Evolutionary conservation across 208 protist species (phyloP), one percentile per base, ranked within the genome.

Genomic region (Trypanosoma conorhini): DNA sequence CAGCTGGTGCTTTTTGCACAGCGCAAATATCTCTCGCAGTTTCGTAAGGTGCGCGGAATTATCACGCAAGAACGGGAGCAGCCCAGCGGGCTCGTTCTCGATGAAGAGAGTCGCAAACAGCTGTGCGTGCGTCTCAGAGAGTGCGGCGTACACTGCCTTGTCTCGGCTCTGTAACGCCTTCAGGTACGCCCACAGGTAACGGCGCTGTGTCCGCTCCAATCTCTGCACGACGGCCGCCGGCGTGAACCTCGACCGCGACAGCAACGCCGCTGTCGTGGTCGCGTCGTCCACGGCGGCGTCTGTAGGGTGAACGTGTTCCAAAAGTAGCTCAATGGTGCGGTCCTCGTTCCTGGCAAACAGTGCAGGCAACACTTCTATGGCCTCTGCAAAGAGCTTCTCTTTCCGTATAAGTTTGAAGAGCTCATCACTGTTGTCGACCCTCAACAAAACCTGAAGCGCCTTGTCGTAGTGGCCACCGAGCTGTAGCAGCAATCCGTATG

Each of bases 101-200:
- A 93, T 88, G 61, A 84, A 90, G 1, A 95, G 80, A 21, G 80
- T 83, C 17, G 88, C 83, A 33, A 94, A 59, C 24, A 94, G 82
- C 57, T 88, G 85, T 17, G 85, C 87, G 40, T 87, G 71, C 35
- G 77, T 74, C 58, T 72, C 74, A 8, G 54, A 67, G 21, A 79
- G 1, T 26, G 30, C 33, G 35, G 51, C 55, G 46, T 76, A 63
- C 22, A 57, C 24, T 5, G 31, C 30, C 30, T 63, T 70, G 61
- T 74, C 61, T 31, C 26, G 19, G 42, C 21, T 46, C 28, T 78
- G 77, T 9, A 92, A 64, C 8, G 82, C 74, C 40, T 77, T 75
- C 15, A 92, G 67, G 54, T 92, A 92, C 5, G 44, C 35, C 73
- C 86, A 88, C 44, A 92, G 74, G 51, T 82, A 79, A 33, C 60